These are phyloP conservation scores for Heritiera littoralis DNA, from an alignment of 345 rosid genomes.

Conservation along the genomic window DNA sequence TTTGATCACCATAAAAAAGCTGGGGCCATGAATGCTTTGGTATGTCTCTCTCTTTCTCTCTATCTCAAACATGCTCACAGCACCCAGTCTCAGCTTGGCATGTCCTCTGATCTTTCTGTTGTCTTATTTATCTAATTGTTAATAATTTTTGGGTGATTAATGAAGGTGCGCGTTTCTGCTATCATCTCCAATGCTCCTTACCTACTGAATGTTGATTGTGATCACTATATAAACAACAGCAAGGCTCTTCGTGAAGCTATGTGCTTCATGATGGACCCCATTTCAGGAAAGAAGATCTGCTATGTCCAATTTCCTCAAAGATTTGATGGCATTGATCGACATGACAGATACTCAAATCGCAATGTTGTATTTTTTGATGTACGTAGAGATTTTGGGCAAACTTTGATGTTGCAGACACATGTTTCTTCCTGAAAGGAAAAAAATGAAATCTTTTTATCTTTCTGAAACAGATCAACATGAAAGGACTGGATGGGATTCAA, in stretches of 20 bases:
- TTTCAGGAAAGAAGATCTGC: conserved; percentile 73
- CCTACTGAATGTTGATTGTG: conserved; percentile 78
- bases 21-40: conserved; percentile 94
- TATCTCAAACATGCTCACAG: neutral
- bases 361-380: conserved; percentile 84
- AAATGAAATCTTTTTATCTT: conserved; percentile 2
- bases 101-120: neutral
- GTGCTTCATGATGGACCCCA: conserved; percentile 94
- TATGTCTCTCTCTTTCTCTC: conserved; percentile 27
- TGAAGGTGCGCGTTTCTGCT: conserved; percentile 72
- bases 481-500: conserved; percentile 90
- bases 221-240: conserved; percentile 84
- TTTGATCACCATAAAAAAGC: conserved; percentile 94
- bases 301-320: conserved; percentile 88
- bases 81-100: neutral
- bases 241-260: conserved; percentile 85
- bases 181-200: conserved; percentile 79
- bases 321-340: conserved; percentile 76
- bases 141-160: conserved; percentile 8
- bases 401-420: neutral
- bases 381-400: conserved; percentile 30
- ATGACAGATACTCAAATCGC: conserved; percentile 80
- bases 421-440: conserved; percentile 3
- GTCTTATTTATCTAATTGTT: conserved; percentile 20
- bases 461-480: conserved; percentile 79